phyloP scores from a whole-genome alignment of 495 filamentous ascomycete genomes.

The Acidomyces sp. region DNA sequence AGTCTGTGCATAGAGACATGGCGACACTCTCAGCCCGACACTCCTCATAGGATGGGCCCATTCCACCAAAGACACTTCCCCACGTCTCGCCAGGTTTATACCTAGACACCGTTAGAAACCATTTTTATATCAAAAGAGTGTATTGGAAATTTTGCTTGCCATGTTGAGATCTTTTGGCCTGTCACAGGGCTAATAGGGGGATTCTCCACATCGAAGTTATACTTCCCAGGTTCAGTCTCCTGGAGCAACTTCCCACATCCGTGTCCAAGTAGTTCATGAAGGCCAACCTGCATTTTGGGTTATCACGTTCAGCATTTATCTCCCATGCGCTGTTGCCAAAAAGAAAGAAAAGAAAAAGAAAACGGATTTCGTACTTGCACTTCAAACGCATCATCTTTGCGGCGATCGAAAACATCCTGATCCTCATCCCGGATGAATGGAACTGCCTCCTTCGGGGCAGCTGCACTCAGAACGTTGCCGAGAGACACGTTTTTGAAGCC shows the following conservation, averaged over 20 bases:
- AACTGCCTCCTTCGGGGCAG: constrained; percentile 75
- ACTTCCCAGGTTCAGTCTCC: constrained; percentile 65
- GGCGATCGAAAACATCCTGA: constrained; percentile 60
- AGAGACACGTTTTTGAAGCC: constrained; percentile 98
- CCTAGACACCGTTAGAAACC: no score
- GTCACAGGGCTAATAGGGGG: constrained; percentile 73
- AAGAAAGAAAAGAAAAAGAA: no score
- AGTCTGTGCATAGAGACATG: constrained; percentile 85
- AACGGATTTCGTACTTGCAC: no score
- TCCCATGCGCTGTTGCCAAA: no score
- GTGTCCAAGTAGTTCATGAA: constrained; percentile 92
- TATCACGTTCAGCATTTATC: no score
- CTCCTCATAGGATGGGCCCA: constrained; percentile 80
- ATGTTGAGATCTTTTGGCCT: constrained; percentile 62
- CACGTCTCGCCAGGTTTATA: constrained; percentile 93
- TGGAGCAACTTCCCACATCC: constrained; percentile 92
- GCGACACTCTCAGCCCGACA: constrained; percentile 78
- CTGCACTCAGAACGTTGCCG: constrained; percentile 82
- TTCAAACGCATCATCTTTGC: constrained; percentile 78
- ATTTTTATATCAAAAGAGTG: no score
- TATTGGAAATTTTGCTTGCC: no score
- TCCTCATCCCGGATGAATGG: constrained; percentile 73
- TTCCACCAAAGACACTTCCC: constrained; percentile 77
- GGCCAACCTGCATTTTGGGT: constrained; percentile 74
- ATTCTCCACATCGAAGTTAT: constrained; percentile 71